These are phyloP conservation scores for Dryas integrifolia DNA, from an alignment of 331 rosid species.

Conservation along the genomic window DNA sequence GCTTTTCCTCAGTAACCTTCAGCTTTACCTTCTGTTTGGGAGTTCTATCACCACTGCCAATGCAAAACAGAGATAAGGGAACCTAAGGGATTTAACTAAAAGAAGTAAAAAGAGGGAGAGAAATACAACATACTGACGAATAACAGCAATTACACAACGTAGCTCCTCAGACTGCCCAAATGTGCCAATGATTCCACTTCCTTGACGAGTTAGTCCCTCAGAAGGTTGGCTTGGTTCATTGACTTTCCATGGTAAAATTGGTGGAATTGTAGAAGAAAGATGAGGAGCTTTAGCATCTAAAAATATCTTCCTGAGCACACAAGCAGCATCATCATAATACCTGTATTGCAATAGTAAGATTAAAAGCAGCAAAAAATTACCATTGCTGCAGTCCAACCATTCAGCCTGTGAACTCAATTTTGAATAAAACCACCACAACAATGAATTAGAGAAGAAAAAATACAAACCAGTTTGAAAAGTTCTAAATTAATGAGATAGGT, in stretches of 20 bases:
- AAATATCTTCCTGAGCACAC: conserved; percentile 91
- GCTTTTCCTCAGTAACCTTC: conserved; percentile 93
- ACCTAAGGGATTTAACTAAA: conserved; percentile 16
- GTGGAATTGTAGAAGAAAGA: conserved; percentile 90
- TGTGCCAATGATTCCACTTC: conserved; percentile 81
- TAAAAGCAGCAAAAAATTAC: background rate
- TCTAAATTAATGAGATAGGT: background rate
- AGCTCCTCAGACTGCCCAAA: conserved; percentile 92
- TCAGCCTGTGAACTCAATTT: background rate
- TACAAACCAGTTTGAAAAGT: background rate
- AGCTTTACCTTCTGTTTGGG: conserved; percentile 98
- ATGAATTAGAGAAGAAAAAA: background rate
- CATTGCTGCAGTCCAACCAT: too few relatives aligned
- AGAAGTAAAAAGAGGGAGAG: background rate
- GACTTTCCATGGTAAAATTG: conserved; percentile 87
- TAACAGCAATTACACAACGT: conserved; percentile 89
- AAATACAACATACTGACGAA: conserved; percentile 78
- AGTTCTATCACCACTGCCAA: conserved; percentile 96
- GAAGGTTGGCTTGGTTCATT: conserved; percentile 64
- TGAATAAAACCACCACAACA: background rate
- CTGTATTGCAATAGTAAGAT: conserved; percentile 39
- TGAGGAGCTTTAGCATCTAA: conserved; percentile 98
- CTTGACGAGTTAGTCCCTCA: conserved; percentile 89
- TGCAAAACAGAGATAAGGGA: conserved; percentile 30
- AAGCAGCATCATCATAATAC: conserved; percentile 96